A percentile compares a stretch with the other conserved stretches of the same genome.
Conservation (phyloP, 2,329 filamentous ascomycete genomes). For the Phaeoacremonium minimum region DNA sequence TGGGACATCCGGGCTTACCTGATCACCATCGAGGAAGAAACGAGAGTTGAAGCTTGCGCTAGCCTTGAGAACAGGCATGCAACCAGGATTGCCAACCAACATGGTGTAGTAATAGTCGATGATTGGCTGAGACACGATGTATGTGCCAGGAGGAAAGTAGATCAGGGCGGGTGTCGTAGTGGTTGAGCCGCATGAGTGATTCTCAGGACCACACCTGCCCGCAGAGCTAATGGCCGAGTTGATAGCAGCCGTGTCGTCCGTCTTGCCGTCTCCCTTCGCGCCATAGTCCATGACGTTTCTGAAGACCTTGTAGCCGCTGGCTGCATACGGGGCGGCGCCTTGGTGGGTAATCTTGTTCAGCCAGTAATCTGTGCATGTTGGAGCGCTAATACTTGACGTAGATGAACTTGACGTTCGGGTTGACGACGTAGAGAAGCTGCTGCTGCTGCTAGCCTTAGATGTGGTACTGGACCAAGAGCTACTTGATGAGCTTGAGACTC, state of each 20-base stretch:
- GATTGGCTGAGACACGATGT: slow-evolving; percentile 64
- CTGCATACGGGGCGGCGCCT: slow-evolving; percentile 16
- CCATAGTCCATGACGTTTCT: slow-evolving; percentile 29
- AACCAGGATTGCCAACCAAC: slow-evolving; percentile 64
- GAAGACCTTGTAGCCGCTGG: slow-evolving; percentile 1
- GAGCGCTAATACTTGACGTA: background rate
- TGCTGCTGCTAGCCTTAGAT: background rate
- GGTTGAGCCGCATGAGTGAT: slow-evolving; percentile 16
- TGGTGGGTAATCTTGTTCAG: slow-evolving; percentile 17
- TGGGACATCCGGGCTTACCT: too few species aligned
- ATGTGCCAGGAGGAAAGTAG: slow-evolving; percentile 49
- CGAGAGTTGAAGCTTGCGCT: slow-evolving; percentile 37
- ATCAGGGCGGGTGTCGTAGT: slow-evolving; percentile 22
- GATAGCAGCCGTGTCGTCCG: slow-evolving; percentile 71
- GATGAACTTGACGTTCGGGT: slow-evolving; percentile 3
- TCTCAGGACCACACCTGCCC: slow-evolving; percentile 17
- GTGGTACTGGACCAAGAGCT: background rate
- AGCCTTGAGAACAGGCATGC: slow-evolving; percentile 51
- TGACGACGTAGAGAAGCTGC: background rate
- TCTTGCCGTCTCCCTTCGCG: slow-evolving; percentile 67
- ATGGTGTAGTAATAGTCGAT: slow-evolving; percentile 76
- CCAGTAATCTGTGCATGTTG: slow-evolving; percentile 17
- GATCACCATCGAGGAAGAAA: slow-evolving; percentile 41
- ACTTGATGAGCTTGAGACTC: background rate
- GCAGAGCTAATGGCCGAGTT: slow-evolving; percentile 51